These are phyloP conservation scores for Nitzschia sp. DNA, from an alignment of 108 stramenopile species.

Conservation along the genomic window DNA sequence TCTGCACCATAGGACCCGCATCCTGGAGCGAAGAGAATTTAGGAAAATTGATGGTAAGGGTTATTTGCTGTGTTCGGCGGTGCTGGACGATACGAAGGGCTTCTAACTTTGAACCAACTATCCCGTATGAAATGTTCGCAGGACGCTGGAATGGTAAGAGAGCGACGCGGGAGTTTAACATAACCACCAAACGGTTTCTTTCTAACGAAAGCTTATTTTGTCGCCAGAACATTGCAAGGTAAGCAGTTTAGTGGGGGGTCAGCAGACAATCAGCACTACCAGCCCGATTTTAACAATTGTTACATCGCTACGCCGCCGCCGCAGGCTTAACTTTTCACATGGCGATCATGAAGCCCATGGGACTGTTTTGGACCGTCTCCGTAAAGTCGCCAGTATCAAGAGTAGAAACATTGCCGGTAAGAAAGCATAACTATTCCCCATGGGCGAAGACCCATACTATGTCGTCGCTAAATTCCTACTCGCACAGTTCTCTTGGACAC, in stretches of 20 bases:
- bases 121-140: too few species aligned
- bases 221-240: too few species aligned
- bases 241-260: too few species aligned
- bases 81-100: too few species aligned
- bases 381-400: conserved; percentile 68
- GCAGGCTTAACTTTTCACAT: conserved; percentile 90
- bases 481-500: conserved; percentile 79
- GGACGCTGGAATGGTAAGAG: conserved; percentile 89
- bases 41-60: conserved; percentile 67
- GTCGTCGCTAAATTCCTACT: background rate
- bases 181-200: too few species aligned
- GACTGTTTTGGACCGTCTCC: conserved; percentile 61
- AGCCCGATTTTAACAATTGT: conserved; percentile 88
- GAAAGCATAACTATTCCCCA: background rate
- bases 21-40: conserved; percentile 77
- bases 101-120: too few species aligned
- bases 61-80: too few species aligned
- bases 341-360: conserved; percentile 85
- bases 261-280: too few species aligned
- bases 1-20: conserved; percentile 81
- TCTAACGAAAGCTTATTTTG: too few species aligned
- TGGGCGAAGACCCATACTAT: background rate
- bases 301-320: too few species aligned
- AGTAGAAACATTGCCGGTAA: conserved; percentile 40
- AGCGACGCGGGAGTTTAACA: too few species aligned